Conservation (phyloP, 2,329 filamentous ascomycete species). For the Albophoma yamanashiensis region DNA sequence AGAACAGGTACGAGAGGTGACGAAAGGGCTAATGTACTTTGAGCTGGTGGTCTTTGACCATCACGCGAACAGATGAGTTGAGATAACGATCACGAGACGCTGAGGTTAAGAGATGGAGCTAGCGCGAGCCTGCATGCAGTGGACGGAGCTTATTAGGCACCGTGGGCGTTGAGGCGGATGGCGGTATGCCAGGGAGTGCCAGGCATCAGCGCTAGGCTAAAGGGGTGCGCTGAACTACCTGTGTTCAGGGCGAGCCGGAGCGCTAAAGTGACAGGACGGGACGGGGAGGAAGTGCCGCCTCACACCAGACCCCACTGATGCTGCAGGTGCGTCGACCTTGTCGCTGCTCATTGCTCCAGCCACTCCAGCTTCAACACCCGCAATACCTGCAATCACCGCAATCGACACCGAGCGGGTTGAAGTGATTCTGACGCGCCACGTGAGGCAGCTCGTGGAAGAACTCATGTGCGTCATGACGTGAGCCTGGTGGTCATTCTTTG, state of each 20-base stretch:
- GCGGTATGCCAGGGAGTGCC: background rate
- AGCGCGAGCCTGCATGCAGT: background rate
- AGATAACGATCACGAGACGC: background rate
- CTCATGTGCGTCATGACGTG: background rate
- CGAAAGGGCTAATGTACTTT: background rate
- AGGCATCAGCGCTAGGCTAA: background rate
- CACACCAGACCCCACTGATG: background rate
- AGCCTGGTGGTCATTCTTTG: background rate
- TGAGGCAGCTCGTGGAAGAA: background rate
- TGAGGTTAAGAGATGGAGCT: background rate
- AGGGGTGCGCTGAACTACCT: background rate
- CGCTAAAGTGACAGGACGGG: background rate
- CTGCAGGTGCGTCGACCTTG: background rate
- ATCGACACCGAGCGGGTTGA: background rate
- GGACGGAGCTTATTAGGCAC: background rate
- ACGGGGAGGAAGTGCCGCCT: background rate
- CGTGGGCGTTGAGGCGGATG: background rate
- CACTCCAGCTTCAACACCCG: background rate
- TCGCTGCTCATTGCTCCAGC: background rate
- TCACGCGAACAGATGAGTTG: background rate
- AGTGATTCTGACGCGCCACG: background rate
- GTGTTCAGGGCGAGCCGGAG: background rate
- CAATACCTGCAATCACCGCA: background rate
- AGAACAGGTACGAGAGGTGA: background rate
- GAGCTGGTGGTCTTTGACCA: background rate